phyloP scores from a whole-genome alignment of 176 grass and related monocot species.

The Oryza meyeriana region DNA sequence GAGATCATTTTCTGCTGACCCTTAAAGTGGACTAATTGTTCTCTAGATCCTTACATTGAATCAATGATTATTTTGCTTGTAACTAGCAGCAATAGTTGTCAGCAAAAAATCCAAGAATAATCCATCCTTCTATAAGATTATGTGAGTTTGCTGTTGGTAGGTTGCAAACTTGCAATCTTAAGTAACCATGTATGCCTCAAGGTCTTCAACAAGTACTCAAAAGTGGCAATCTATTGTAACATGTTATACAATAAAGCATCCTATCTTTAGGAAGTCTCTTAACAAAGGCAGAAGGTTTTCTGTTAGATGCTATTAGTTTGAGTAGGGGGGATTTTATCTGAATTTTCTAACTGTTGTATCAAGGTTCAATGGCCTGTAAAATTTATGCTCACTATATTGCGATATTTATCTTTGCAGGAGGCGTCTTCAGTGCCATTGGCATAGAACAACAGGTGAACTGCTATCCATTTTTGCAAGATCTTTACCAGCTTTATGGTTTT shows the following conservation, averaged over 20 bases:
- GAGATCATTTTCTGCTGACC: not conserved
- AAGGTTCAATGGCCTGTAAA: not conserved
- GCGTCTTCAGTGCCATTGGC: conserved; percentile 44
- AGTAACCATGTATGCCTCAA: not conserved
- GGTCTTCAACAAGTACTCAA: not conserved
- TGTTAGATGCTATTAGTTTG: conserved; percentile 11
- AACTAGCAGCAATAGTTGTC: conserved; percentile 1
- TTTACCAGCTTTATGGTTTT: not conserved
- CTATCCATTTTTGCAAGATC: conserved; percentile 17
- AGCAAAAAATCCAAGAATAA: not conserved
- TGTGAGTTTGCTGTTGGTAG: not conserved
- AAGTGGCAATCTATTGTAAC: not conserved
- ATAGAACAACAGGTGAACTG: conserved; percentile 57
- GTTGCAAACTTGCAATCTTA: not conserved
- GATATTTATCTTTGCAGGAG: conserved; percentile 54
- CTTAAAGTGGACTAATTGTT: not conserved
- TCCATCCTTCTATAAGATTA: not conserved
- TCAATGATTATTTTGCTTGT: conserved; percentile 12
- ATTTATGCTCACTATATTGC: conserved; percentile 10
- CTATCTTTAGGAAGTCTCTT: not conserved
- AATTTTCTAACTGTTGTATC: not conserved
- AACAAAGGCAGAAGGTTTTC: not conserved
- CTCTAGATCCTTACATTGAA: conserved; percentile 3
- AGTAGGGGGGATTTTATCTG: not conserved
- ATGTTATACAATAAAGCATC: not conserved